These are phyloP conservation scores for Aspergillus sp. DNA, from an alignment of 2,329 filamentous ascomycete species.

Conservation along the genomic window DNA sequence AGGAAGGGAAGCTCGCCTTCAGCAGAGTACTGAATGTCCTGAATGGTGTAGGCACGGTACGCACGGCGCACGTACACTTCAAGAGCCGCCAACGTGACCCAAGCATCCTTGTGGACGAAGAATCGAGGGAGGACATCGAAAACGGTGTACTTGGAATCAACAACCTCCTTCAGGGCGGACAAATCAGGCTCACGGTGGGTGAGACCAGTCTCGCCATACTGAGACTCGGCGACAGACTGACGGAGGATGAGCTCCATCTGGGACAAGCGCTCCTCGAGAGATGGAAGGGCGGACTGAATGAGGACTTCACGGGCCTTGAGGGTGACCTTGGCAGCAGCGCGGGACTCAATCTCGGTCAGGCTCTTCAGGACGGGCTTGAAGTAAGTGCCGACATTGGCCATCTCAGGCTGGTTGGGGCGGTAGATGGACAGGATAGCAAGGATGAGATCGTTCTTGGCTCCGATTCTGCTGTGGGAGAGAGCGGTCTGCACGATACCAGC, in stretches of 20 bases:
- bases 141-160: constrained; percentile 98
- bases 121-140: constrained; percentile 95
- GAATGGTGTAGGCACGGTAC: constrained; percentile 93
- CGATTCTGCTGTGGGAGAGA: constrained; percentile 89
- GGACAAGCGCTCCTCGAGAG: constrained; percentile 87
- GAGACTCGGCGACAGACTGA: constrained; percentile 93
- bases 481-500: constrained; percentile 83
- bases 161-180: constrained; percentile 92
- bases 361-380: constrained; percentile 81
- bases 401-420: constrained; percentile 88
- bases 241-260: constrained; percentile 99
- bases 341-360: constrained; percentile 88
- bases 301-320: constrained; percentile 96
- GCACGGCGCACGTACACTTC: constrained; percentile 96
- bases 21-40: constrained; percentile 84
- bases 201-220: constrained; percentile 95
- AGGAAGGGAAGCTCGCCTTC: constrained; percentile 72
- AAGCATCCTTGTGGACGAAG: constrained; percentile 91
- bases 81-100: constrained; percentile 89
- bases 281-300: constrained; percentile 95
- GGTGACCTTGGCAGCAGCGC: constrained; percentile 87
- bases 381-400: constrained; percentile 85
- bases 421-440: constrained; percentile 93
- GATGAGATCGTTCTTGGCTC: constrained; percentile 90
- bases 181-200: constrained; percentile 92